Evolutionary conservation across 2,329 filamentous ascomycete species (phyloP).

Genomic region (Venturia asperata): DNA sequence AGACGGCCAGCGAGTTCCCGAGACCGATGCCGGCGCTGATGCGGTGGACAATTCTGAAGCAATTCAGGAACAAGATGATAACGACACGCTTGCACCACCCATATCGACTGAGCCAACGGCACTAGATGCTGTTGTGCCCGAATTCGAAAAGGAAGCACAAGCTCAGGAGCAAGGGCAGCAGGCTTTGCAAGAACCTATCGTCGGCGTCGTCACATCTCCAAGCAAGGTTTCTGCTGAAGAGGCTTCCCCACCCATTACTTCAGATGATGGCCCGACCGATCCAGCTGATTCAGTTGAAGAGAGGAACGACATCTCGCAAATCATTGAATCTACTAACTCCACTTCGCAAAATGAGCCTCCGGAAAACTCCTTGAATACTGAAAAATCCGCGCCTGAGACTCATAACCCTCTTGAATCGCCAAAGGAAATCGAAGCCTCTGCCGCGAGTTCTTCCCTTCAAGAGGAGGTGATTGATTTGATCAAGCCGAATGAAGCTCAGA

Average conservation of each 20-base stretch:
- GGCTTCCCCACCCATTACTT: not conserved
- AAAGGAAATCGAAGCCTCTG: not conserved
- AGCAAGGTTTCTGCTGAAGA: not conserved
- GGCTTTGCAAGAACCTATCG: not conserved
- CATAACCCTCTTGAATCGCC: not conserved
- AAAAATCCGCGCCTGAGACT: not conserved
- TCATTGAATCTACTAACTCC: constrained; percentile 5
- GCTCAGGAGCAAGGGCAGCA: not conserved
- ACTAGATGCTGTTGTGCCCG: not conserved
- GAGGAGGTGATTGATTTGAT: not conserved
- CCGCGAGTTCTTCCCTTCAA: not conserved
- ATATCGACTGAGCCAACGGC: not conserved
- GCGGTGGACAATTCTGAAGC: not conserved
- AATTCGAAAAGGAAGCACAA: not conserved
- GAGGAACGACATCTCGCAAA: not conserved
- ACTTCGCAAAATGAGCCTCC: not conserved
- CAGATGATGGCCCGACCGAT: no score
- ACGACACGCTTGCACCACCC: not conserved
- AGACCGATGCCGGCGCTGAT: not conserved
- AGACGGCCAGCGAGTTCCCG: not conserved
- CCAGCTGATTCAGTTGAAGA: not conserved
- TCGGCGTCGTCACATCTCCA: not conserved
- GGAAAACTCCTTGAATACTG: not conserved
- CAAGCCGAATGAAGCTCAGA: not conserved
- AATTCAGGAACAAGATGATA: not conserved